Base-by-base conservation (phyloP, 2,329 filamentous ascomycete species). In the Xylariales sp. region DNA sequence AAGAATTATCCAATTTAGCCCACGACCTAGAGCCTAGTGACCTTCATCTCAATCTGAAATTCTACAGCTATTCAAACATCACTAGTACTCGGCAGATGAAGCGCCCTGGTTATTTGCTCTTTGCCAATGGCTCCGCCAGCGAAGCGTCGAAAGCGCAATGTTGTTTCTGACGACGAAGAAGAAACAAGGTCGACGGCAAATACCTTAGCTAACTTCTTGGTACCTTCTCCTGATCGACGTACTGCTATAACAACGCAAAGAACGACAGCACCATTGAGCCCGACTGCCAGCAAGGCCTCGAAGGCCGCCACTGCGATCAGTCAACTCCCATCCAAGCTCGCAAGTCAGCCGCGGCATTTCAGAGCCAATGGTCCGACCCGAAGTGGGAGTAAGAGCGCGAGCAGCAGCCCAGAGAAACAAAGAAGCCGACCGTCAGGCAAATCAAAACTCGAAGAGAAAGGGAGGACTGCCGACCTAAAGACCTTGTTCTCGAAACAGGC, bases 401-500 rank as follows among this genome's bases (percentile, higher is more conserved):
- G 64, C 42, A 55, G 60, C 13, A 76, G 72, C 43, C 72, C 74
- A 4, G 65, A 62, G 40, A 75, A 70, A 50, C 43, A 54, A 3
- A 66, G 42, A 41, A 40, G 38, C 18, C 52, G 59, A 33, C 29
- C 46, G 1, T 28, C 45, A 19, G 58, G 52, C 23, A 49, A 50
- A 27, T 53, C 51, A n/a, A 71, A 67, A 42, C 43, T 56, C 5
- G 66, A 67, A 6, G 72, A 74, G 37, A 76, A 69, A 45, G 70
- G 67, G 5, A 76, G 72, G 44, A 72, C 71, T 6, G 76, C 67
- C 4, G 72, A 83, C 47, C 62, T 83, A 12, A 65, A 72, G 50
- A 69, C 74, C 0, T 65, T 83, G 14, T 83, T 83, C 47, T 79
- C 77, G 14, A 79, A 70, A 34, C 79, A 83, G 53, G 71, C 71